Percentiles rank a stretch among this genome's conserved stretches.
These are phyloP conservation scores for Amoeboradix gromovi DNA, from an alignment of 371 early-diverging fungal species.

Conservation along the genomic window DNA sequence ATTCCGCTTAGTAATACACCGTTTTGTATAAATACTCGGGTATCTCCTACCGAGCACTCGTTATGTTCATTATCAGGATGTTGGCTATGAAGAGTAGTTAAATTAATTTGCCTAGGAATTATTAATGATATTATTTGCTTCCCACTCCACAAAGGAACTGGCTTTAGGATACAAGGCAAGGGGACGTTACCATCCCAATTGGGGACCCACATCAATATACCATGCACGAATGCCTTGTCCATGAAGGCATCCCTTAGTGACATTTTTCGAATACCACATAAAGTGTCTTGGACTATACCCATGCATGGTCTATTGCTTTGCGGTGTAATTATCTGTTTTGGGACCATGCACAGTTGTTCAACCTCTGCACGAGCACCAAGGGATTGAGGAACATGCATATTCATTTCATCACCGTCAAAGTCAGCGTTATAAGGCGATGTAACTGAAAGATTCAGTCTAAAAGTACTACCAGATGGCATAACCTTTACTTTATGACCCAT, in stretches of 20 bases:
- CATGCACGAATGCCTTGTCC: conserved; percentile 68
- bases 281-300: conserved; percentile 99
- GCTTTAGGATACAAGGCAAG: conserved; percentile 75
- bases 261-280: conserved; percentile 85
- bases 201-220: conserved; percentile 73
- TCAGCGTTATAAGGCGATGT: conserved; percentile 99
- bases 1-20: conserved; percentile 75
- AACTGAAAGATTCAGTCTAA: conserved; percentile 92
- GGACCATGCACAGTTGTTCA: conserved; percentile 82
- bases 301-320: conserved; percentile 95
- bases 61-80: conserved; percentile 51
- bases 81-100: conserved; percentile 35
- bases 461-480: conserved; percentile 87
- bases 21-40: conserved; percentile 69
- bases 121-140: conserved; percentile 86
- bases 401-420: conserved; percentile 99
- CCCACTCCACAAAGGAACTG: conserved; percentile 90
- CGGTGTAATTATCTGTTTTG: conserved; percentile 90
- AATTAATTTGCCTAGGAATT: conserved; percentile 40
- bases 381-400: conserved; percentile 96
- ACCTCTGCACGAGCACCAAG: conserved; percentile 81
- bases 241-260: conserved; percentile 83
- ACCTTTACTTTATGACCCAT: conserved; percentile 96
- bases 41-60: conserved; percentile 60
- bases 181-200: conserved; percentile 85